Percentiles rank a stretch among this genome's conserved stretches.
Conservation (phyloP, 768 basidiomycete species). For the Calocera cornea region DNA sequence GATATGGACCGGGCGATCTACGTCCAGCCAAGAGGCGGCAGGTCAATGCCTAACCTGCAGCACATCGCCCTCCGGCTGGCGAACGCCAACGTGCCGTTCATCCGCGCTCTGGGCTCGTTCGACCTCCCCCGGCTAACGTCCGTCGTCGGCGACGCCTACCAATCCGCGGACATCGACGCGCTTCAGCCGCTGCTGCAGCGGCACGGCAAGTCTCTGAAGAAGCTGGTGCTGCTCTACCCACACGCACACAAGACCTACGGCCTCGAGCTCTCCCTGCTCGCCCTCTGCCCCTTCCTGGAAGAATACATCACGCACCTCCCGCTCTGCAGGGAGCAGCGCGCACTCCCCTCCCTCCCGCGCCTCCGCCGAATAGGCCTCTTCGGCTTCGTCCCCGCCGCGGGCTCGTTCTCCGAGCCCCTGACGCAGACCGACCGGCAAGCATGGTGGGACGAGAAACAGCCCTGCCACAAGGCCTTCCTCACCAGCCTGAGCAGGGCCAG, state of each 20-base stretch:
- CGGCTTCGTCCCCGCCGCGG: not conserved
- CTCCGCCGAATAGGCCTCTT: not conserved
- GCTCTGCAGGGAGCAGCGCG: not conserved
- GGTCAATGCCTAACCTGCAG: not conserved
- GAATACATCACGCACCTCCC: not conserved
- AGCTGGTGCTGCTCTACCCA: not conserved
- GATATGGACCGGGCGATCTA: not conserved
- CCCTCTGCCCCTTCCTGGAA: not conserved
- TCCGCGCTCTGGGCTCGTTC: not conserved
- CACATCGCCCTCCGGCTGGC: not conserved
- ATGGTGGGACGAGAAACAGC: not conserved
- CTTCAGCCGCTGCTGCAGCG: not conserved
- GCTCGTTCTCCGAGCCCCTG: not conserved
- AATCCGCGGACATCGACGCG: not conserved
- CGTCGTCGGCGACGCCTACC: not conserved
- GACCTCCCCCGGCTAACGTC: not conserved
- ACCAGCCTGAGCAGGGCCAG: not conserved
- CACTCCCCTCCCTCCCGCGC: not conserved
- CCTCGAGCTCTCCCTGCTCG: not conserved
- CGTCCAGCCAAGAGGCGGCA: too few species aligned
- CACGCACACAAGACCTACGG: not conserved
- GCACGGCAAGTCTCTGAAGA: not conserved
- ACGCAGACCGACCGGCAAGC: not conserved
- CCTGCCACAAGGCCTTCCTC: not conserved
- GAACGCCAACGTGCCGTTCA: not conserved